A percentile compares a stretch with the other conserved stretches of the same genome.
Evolutionary conservation across 2,329 filamentous ascomycete genomes (phyloP).

Genomic region (Monilinia polystroma): DNA sequence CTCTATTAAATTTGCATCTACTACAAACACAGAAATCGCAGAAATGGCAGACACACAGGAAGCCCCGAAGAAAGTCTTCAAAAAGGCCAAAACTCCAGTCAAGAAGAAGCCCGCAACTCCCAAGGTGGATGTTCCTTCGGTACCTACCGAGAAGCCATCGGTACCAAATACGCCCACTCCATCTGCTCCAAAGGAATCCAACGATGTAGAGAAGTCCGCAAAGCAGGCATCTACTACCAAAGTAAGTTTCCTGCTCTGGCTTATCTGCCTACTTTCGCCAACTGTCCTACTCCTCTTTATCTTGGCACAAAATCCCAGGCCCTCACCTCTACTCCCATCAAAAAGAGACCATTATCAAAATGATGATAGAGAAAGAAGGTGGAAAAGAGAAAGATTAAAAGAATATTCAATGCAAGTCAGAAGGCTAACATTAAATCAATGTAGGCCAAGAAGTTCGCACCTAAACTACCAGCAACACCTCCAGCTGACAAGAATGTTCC

Average conservation of each 20-base stretch:
- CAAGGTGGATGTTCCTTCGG: constrained; percentile 4
- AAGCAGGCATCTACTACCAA: constrained; percentile 22
- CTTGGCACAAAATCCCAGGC: constrained; percentile 5
- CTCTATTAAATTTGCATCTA: constrained; percentile 11
- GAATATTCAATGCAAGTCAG: constrained; percentile 21
- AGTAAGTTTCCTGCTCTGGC: constrained; percentile 23
- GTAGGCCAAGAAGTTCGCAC: constrained; percentile 25
- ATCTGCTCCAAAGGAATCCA: constrained; percentile 14
- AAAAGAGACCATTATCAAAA: neutral
- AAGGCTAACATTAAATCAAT: constrained; percentile 24
- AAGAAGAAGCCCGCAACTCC: constrained; percentile 16
- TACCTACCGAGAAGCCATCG: constrained; percentile 11
- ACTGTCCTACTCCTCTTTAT: constrained; percentile 20
- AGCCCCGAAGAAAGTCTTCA: constrained; percentile 23
- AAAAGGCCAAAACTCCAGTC: constrained; percentile 20
- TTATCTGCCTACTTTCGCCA: constrained; percentile 22
- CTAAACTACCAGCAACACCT: constrained; percentile 22
- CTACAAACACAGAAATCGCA: neutral
- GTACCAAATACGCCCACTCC: neutral
- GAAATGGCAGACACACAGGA: constrained; percentile 22
- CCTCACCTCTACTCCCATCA: neutral
- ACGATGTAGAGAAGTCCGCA: constrained; percentile 19
- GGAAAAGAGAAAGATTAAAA: constrained; percentile 15
- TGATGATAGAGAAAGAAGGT: constrained; percentile 3
- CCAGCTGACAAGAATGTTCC: constrained; percentile 20